These are phyloP conservation scores for Boletus eberwhitei DNA, from an alignment of 768 basidiomycete genomes.

Conservation along the genomic window DNA sequence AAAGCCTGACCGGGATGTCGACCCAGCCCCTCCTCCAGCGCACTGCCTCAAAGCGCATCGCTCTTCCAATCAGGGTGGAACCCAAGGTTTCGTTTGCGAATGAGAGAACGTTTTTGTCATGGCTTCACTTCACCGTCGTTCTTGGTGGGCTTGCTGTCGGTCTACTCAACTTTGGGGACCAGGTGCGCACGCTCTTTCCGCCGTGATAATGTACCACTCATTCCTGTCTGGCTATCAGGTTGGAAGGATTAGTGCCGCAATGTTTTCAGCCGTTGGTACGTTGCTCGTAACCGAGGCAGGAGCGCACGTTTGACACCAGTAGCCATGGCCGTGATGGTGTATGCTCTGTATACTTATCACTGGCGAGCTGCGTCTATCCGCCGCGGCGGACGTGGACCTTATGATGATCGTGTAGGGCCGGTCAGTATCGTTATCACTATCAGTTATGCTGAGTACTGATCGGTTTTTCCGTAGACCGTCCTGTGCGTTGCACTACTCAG, in stretches of 20 bases:
- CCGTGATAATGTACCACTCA: not conserved
- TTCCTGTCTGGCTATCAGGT: conserved; percentile 45
- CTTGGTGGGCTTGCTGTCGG: conserved; percentile 96
- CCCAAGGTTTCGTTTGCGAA: conserved; percentile 95
- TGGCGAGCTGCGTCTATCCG: conserved; percentile 95
- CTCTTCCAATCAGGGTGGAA: conserved; percentile 91
- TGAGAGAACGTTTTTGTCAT: conserved; percentile 94
- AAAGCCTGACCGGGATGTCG: conserved; percentile 58
- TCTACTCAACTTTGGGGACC: conserved; percentile 96
- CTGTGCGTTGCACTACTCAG: conserved; percentile 79
- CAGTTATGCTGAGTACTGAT: conserved; percentile 11
- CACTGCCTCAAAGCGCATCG: conserved; percentile 90
- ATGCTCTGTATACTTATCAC: conserved; percentile 93
- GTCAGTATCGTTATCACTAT: conserved; percentile 49
- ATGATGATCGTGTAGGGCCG: conserved; percentile 94
- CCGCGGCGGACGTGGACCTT: conserved; percentile 86
- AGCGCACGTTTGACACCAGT: conserved; percentile 10
- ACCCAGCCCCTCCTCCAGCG: conserved; percentile 97
- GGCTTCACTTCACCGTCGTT: conserved; percentile 98
- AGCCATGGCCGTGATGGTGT: conserved; percentile 98
- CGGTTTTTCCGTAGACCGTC: conserved; percentile 53
- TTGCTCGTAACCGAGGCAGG: conserved; percentile 7
- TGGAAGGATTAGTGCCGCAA: conserved; percentile 91
- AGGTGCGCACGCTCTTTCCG: conserved; percentile 41
- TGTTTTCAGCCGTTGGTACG: conserved; percentile 94